A percentile compares a stretch with the other conserved stretches of the same genome.
Evolutionary conservation across 768 basidiomycete genomes (phyloP).

Genomic region (Serendipita sp.): DNA sequence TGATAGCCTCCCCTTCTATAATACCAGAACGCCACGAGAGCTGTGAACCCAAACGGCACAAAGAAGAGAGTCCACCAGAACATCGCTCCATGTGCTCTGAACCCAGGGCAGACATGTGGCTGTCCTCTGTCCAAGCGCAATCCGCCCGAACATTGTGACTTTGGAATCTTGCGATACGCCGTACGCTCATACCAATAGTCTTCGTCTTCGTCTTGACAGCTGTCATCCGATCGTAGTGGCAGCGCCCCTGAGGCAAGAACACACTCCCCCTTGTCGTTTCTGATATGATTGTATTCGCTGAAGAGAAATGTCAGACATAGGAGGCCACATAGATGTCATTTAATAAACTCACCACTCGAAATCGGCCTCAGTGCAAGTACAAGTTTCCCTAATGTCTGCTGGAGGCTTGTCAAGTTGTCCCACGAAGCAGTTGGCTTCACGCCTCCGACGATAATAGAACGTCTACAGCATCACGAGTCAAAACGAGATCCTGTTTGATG

Average conservation of each 20-base stretch:
- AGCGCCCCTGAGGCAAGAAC: constrained; percentile 56
- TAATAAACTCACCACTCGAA: constrained; percentile 72
- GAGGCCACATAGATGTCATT: not conserved
- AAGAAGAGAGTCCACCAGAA: constrained; percentile 76
- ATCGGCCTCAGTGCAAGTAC: constrained; percentile 55
- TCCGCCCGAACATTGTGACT: constrained; percentile 76
- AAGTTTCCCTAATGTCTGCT: constrained; percentile 45
- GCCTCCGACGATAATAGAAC: constrained; percentile 75
- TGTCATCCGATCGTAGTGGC: constrained; percentile 44
- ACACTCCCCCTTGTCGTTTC: constrained; percentile 53
- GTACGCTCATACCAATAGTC: constrained; percentile 88
- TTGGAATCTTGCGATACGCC: constrained; percentile 75
- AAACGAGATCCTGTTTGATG: not conserved
- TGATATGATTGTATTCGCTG: constrained; percentile 87
- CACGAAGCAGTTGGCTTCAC: constrained; percentile 68
- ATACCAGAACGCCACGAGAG: constrained; percentile 66
- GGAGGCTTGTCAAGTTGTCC: constrained; percentile 46
- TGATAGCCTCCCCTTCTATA: constrained; percentile 56
- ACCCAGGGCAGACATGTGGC: constrained; percentile 65
- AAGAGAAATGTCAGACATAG: not conserved
- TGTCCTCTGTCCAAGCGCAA: constrained; percentile 58
- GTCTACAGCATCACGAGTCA: constrained; percentile 31
- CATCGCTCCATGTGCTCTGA: constrained; percentile 50
- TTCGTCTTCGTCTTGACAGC: constrained; percentile 29
- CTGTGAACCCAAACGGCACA: constrained; percentile 64